Base-by-base conservation (phyloP, 1,139 yeast species). In the Ogataea hybrid region DNA sequence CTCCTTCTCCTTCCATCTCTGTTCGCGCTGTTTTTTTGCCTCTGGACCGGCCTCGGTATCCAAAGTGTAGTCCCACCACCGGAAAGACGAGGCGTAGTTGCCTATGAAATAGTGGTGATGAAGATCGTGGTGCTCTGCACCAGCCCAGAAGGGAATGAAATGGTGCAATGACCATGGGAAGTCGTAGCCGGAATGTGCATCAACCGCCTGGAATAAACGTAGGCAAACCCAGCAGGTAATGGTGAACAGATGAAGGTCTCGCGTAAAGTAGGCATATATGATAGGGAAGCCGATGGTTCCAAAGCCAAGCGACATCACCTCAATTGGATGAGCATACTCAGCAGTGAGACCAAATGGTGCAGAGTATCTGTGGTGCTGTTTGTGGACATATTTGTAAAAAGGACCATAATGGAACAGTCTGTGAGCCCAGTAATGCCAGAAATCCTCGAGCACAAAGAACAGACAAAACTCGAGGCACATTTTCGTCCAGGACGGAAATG, bases 341-440 rank as follows among this genome's bases (percentile, higher is more conserved):
- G 98, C 97, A 36, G 97, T 81, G 49, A 92, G 71, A 18, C 98
- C 98, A 65, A 92, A 92, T 21, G 98, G 98, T 28, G 97, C 97
- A 25, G 97, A 96, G 62, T 90, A 92, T 63, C 89, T 81, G 68
- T 92, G 98, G 67, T 92, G 98, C 69, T 87, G 95, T 70, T 92
- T 92, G 71, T 92, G 98, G 54, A 92, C 84, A 63, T 85, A 79
- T 66, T 85, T 88, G 75, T 92, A 92, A 61, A 92, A 83, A 50
- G 81, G 75, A 38, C 96, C 96, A 59, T 79, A 76, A 65, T 92
- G 98, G 68, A 92, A 83, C 25, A 81, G 69, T 55, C 97, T 78
- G 67, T 92, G 98, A 57, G 85, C 84, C 86, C 94, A 84, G 70
- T 92, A 92, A 66, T 92, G 98, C 97, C 97, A 92, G 48, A 84